These are phyloP conservation scores for Apiosordaria backusii DNA, from an alignment of 495 filamentous ascomycete species.

Conservation along the genomic window DNA sequence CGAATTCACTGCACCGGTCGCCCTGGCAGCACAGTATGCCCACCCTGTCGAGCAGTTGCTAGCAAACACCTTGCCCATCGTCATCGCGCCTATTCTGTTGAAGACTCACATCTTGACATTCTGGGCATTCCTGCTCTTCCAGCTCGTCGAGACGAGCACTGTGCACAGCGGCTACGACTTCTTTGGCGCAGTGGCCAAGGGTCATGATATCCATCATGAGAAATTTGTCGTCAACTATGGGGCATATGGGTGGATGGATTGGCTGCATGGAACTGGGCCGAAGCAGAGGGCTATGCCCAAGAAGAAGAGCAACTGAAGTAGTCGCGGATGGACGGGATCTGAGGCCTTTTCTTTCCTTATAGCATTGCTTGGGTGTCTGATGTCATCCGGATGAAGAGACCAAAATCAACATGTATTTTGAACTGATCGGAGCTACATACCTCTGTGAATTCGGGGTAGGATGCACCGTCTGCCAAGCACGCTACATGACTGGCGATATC, in stretches of 20 bases:
- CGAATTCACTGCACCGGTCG: constrained; percentile 56
- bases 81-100: constrained; percentile 48
- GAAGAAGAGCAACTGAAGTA: constrained; percentile 1
- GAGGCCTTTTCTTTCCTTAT: background rate
- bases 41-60: constrained; percentile 57
- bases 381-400: background rate
- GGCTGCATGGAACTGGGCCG: constrained; percentile 41
- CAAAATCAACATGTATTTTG: background rate
- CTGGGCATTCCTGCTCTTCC: constrained; percentile 46
- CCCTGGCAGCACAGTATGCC: constrained; percentile 55
- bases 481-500: background rate
- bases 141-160: constrained; percentile 48
- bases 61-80: constrained; percentile 52
- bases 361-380: background rate
- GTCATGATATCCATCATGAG: constrained; percentile 56
- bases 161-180: constrained; percentile 59
- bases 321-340: background rate
- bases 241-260: constrained; percentile 40
- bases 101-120: constrained; percentile 49
- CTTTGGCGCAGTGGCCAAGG: constrained; percentile 37
- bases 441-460: background rate
- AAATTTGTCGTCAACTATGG: constrained; percentile 41
- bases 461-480: constrained; percentile 3
- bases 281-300: constrained; percentile 18
- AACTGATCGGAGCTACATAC: constrained; percentile 1